Evolutionary conservation across 345 rosid species (phyloP), one percentile per base, ranked within the genome.

Genomic region (Lenwebbia sp.): DNA sequence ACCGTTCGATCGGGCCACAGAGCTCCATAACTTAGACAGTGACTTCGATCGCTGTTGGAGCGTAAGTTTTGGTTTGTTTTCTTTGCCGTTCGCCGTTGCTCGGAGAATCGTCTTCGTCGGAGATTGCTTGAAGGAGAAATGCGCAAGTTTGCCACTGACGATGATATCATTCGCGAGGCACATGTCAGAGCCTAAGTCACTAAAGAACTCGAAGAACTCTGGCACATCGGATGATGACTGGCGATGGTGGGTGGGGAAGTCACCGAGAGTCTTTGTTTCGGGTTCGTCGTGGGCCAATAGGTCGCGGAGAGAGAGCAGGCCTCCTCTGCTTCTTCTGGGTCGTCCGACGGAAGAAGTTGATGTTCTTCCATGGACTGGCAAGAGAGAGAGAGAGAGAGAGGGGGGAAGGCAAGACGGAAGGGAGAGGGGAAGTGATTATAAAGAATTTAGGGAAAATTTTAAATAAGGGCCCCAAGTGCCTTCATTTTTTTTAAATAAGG

Each of bases 121-220:
- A 82, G 84, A 88, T 70, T 89, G 70, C 74, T 25, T 28, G 33
- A 33, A 70, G 13, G 85, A 89, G 81, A 90, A 89, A 10, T 94
- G 93, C 50, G 93, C 87, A 84, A 94, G 94, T 85, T 91, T 92
- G 13, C 96, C 98, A 84, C 91, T 86, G 84, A 90, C 88, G 87
- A 94, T 92, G 41, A 95, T 88, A 47, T 94, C 95, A 57, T 95
- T 96, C 96, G 49, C 9, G 1, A 94, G 91, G 53, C 92, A 88
- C 92, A 93, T 92, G n/a, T 95, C 92, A 37, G 92, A 89, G 84
- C 89, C 87, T 21, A 92, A 62, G 86, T 91, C 86, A 55, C 83
- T 85, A 7, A 89, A 75, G 60, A 95, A 95, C 92, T 93, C 94
- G 51, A 95, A 95, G 82, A 92, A 57, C 41, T 94, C 95, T 8